phyloP scores from a whole-genome alignment of 2,329 filamentous ascomycete species.

The Sphaerulina populicola region DNA sequence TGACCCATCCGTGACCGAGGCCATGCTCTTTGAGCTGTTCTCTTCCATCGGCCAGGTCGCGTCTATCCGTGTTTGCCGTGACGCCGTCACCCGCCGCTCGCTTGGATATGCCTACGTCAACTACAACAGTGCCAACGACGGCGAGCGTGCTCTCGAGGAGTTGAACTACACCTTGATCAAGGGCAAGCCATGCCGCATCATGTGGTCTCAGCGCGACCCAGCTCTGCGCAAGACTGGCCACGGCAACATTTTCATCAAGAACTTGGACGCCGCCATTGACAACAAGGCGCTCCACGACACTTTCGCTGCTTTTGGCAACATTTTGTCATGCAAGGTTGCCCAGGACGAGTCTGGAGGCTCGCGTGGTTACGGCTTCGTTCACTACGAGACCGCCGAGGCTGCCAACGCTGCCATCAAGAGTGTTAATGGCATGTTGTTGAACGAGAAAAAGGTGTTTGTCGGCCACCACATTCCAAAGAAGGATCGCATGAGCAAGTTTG shows the following conservation, averaged over 20 bases:
- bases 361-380: constrained; percentile 98
- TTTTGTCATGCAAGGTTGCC: constrained; percentile 97
- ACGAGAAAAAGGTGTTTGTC: constrained; percentile 99
- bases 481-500: constrained; percentile 99
- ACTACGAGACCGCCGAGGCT: constrained; percentile 98
- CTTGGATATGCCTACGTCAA: constrained; percentile 99
- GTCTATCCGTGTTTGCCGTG: constrained; percentile 98
- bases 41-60: constrained; percentile 98
- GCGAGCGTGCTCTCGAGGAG: constrained; percentile 97
- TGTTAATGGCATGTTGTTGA: constrained; percentile 98
- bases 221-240: constrained; percentile 98
- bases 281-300: constrained; percentile 99
- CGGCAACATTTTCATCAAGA: constrained; percentile 99
- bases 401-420: constrained; percentile 97
- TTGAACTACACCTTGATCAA: constrained; percentile 99
- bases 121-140: constrained; percentile 95
- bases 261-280: constrained; percentile 95
- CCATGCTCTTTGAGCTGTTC: constrained; percentile 99
- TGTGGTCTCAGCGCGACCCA: constrained; percentile 99
- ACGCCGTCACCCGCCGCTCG: constrained; percentile 95
- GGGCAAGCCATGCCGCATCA: constrained; percentile 97
- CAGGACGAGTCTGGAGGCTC: constrained; percentile 95
- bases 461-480: constrained; percentile 99
- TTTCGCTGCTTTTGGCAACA: constrained; percentile 97
- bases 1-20: constrained; percentile 94